These are phyloP conservation scores for Zoysia japonica DNA, from an alignment of 176 grass and related monocot genomes.

Conservation along the genomic window DNA sequence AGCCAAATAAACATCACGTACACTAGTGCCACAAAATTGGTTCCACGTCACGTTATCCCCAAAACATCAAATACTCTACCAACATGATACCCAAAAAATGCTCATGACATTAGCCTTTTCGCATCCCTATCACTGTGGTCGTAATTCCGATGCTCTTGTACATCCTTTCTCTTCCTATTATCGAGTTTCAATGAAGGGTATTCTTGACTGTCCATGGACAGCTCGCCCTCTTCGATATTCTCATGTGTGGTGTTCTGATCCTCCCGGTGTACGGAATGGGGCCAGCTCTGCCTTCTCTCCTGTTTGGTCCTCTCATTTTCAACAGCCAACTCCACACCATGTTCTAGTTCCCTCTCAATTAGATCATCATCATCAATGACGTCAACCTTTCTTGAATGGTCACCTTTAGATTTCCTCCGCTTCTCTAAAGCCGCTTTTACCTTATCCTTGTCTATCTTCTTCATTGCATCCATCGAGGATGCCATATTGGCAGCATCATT, in stretches of 20 bases:
- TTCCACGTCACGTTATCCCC: neutral
- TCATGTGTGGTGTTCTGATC: slow-evolving; percentile 26
- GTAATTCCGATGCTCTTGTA: slow-evolving; percentile 33
- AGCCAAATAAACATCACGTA: slow-evolving; percentile 5
- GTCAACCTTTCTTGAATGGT: slow-evolving; percentile 60
- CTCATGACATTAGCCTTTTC: slow-evolving; percentile 48
- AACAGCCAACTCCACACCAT: slow-evolving; percentile 74
- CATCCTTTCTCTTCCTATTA: slow-evolving; percentile 52
- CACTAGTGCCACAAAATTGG: neutral
- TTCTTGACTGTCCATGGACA: slow-evolving; percentile 64
- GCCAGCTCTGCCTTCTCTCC: slow-evolving; percentile 45
- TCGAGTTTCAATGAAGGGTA: slow-evolving; percentile 30
- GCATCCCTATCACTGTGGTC: slow-evolving; percentile 46
- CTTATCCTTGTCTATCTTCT: slow-evolving; percentile 73
- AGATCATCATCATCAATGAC: slow-evolving; percentile 67
- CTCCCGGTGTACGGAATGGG: slow-evolving; percentile 12
- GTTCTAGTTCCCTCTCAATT: slow-evolving; percentile 81
- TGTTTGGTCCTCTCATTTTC: slow-evolving; percentile 58
- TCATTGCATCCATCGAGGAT: slow-evolving; percentile 58
- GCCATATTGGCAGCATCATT: slow-evolving; percentile 39
- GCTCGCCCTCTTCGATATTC: slow-evolving; percentile 59
- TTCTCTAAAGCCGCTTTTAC: slow-evolving; percentile 74
- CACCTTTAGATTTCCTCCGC: slow-evolving; percentile 53
- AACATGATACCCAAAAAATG: neutral
- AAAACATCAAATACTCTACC: slow-evolving; percentile 7